A percentile compares a stretch with the other conserved stretches of the same genome.
Conservation (phyloP, 2,329 filamentous ascomycete species). For the Metarhizium guizhouense region DNA sequence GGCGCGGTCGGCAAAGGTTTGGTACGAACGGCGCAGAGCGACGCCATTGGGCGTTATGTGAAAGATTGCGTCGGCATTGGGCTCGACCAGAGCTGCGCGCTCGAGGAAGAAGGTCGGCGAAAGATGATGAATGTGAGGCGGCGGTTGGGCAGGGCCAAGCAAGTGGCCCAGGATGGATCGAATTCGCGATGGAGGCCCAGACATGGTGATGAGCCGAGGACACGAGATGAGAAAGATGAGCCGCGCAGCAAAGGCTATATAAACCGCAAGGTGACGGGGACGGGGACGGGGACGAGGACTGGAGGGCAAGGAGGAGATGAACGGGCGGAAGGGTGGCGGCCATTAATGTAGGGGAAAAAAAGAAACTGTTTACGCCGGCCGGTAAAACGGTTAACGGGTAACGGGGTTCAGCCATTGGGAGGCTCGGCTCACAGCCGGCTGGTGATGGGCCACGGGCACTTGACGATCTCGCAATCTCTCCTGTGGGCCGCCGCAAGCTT, state of each 20-base stretch:
- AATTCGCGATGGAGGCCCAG: slow-evolving; percentile 53
- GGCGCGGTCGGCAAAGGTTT: slow-evolving; percentile 75
- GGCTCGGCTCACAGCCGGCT: no score
- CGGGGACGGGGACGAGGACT: no score
- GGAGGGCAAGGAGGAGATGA: no score
- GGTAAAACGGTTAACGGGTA: no score
- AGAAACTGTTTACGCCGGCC: no score
- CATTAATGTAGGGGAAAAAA: no score
- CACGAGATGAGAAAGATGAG: background rate
- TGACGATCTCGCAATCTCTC: background rate
- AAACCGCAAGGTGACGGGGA: no score
- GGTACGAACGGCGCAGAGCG: slow-evolving; percentile 67
- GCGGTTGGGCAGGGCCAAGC: slow-evolving; percentile 29
- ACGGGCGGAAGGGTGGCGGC: no score
- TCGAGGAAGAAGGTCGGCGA: slow-evolving; percentile 83
- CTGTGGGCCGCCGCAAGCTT: background rate
- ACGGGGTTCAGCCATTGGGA: no score
- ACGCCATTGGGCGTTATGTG: slow-evolving; percentile 74
- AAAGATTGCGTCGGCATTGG: slow-evolving; percentile 73
- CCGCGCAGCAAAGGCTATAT: no score
- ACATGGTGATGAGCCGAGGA: slow-evolving; percentile 39
- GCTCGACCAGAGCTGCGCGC: slow-evolving; percentile 80
- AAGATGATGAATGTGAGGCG: slow-evolving; percentile 63
- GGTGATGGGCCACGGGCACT: background rate
- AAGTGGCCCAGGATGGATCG: slow-evolving; percentile 47